Evolutionary conservation across 306 rosid species (phyloP).

Genomic region (Gleditsia sinensis): DNA sequence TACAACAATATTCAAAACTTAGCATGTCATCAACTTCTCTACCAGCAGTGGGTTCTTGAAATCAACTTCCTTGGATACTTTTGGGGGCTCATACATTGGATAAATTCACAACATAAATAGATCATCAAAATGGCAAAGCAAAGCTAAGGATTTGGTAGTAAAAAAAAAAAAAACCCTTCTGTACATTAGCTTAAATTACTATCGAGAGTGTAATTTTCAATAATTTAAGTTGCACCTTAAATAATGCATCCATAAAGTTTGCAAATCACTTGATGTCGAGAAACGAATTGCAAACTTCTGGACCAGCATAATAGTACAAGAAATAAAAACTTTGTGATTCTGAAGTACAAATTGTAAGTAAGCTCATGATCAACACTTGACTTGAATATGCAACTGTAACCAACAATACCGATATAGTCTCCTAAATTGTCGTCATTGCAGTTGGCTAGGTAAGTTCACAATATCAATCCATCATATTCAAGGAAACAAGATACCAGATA

Average conservation of each 20-base stretch:
- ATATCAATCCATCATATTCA: background rate
- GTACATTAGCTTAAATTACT: background rate
- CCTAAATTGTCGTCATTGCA: background rate
- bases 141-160: no score
- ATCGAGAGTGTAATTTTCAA: background rate
- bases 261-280: background rate
- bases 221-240: background rate
- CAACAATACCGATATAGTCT: background rate
- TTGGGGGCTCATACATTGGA: background rate
- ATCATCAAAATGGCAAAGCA: background rate
- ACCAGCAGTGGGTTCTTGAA: background rate
- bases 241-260: background rate
- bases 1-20: background rate
- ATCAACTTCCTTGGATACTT: background rate
- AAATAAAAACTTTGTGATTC: background rate
- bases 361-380: background rate
- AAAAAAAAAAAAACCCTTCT: no score
- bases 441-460: background rate
- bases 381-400: background rate
- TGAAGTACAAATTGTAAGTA: background rate
- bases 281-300: conserved; percentile 4
- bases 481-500: background rate
- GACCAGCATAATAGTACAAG: background rate
- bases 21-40: background rate
- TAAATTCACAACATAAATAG: background rate